Percentiles rank a stretch among this genome's conserved stretches.
phyloP scores from a whole-genome alignment of 305 asterid species.

The Stenogyne calaminthoides region DNA sequence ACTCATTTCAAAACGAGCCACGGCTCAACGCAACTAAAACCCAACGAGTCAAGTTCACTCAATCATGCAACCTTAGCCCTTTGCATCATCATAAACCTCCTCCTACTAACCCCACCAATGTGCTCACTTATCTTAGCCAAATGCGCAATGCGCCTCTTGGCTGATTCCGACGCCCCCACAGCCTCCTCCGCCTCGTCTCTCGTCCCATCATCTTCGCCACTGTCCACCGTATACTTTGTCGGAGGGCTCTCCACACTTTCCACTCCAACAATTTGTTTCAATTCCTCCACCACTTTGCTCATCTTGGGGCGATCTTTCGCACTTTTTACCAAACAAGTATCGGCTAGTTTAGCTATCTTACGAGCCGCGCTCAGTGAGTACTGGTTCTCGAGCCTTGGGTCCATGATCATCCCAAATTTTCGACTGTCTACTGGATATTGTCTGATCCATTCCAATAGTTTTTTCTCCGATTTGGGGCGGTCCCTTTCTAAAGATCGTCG shows the following conservation, averaged over 20 bases:
- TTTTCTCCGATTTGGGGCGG: slow-evolving; percentile 66
- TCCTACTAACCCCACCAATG: slow-evolving; percentile 62
- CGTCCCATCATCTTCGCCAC: slow-evolving; percentile 38
- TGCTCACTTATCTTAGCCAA: slow-evolving; percentile 74
- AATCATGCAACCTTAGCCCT: slow-evolving; percentile 53
- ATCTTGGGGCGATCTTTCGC: slow-evolving; percentile 72
- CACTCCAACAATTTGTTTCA: slow-evolving; percentile 47
- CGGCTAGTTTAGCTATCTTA: slow-evolving; percentile 66
- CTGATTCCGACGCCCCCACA: slow-evolving; percentile 55
- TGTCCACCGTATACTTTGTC: slow-evolving; percentile 27
- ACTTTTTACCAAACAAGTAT: slow-evolving; percentile 60
- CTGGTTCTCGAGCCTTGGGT: slow-evolving; percentile 57
- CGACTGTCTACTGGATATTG: slow-evolving; percentile 44
- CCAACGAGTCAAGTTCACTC: not conserved
- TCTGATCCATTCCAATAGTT: slow-evolving; percentile 69
- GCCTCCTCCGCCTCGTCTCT: slow-evolving; percentile 35
- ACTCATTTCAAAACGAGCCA: not conserved
- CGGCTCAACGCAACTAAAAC: not conserved
- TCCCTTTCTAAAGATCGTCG: slow-evolving; percentile 67
- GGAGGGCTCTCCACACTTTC: slow-evolving; percentile 44
- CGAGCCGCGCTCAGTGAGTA: slow-evolving; percentile 60
- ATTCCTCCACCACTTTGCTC: slow-evolving; percentile 67
- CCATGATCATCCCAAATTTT: slow-evolving; percentile 55
- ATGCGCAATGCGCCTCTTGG: slow-evolving; percentile 73
- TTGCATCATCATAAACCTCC: slow-evolving; percentile 72